Evolutionary conservation across 2,329 filamentous ascomycete species (phyloP).

Genomic region (Pseudogymnoascus pannorum): DNA sequence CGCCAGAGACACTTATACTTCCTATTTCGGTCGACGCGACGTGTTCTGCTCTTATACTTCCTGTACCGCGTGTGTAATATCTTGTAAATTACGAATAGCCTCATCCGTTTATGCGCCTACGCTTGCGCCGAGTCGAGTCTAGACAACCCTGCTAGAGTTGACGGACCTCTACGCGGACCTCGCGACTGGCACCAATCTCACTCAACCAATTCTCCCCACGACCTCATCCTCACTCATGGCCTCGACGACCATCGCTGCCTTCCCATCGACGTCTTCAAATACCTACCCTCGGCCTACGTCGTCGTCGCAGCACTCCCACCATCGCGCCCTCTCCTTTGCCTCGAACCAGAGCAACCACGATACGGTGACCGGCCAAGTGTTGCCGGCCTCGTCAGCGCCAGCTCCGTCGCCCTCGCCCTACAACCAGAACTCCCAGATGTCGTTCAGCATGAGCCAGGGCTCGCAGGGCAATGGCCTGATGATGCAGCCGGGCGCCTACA

Average conservation of each 20-base stretch:
- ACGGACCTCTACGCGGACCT: conserved; percentile 6
- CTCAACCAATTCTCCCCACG: neutral
- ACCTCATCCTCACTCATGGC: conserved; percentile 4
- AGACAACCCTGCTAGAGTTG: neutral
- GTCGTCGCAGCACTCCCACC: neutral
- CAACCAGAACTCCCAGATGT: conserved; percentile 21
- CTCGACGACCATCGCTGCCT: conserved; percentile 7
- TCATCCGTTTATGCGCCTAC: neutral
- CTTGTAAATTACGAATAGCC: conserved; percentile 5
- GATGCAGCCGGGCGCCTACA: conserved; percentile 27
- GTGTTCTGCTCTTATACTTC: conserved; percentile 1
- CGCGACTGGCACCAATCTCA: neutral
- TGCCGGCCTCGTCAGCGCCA: conserved; percentile 2
- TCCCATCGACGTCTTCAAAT: neutral
- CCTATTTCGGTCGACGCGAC: conserved; percentile 12
- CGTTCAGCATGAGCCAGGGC: conserved; percentile 29
- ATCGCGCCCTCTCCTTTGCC: neutral
- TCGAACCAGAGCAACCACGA: neutral
- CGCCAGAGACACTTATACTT: conserved; percentile 12
- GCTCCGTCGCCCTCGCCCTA: neutral
- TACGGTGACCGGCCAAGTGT: neutral
- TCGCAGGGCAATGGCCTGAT: conserved; percentile 27
- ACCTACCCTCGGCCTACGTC: neutral
- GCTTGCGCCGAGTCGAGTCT: conserved; percentile 4
- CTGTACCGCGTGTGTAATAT: conserved; percentile 6